A percentile compares a stretch with the other conserved stretches of the same genome.
Conservation (phyloP, 1,284 basidiomycete species). For the Heterobasidion annosum region DNA sequence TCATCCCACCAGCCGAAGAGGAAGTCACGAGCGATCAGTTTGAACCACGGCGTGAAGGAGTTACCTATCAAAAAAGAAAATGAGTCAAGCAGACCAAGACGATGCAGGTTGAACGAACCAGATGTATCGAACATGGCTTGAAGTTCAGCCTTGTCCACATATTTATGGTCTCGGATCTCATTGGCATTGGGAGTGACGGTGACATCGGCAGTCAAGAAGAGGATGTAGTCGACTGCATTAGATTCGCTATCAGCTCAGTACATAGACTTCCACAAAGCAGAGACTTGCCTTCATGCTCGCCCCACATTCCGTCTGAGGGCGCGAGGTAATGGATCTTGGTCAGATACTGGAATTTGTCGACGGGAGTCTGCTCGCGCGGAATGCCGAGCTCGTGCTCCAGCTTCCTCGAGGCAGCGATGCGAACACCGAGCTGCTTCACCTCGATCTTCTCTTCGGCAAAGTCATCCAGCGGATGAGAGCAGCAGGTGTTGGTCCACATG, state of each 20-base stretch:
- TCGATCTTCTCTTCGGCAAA: constrained; percentile 78
- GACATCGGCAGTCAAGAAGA: constrained; percentile 90
- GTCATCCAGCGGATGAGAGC: constrained; percentile 94
- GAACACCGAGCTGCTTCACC: constrained; percentile 77
- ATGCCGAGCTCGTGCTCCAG: constrained; percentile 97
- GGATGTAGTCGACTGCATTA: constrained; percentile 87
- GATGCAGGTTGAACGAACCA: constrained; percentile 32
- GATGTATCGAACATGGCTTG: constrained; percentile 84
- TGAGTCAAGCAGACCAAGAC: background rate
- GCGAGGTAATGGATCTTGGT: constrained; percentile 98
- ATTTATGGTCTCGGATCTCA: constrained; percentile 88
- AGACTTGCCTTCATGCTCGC: constrained; percentile 91
- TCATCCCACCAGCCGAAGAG: constrained; percentile 99
- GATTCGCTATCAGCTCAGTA: constrained; percentile 4
- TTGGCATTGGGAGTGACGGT: constrained; percentile 81
- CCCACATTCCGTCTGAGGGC: constrained; percentile 90
- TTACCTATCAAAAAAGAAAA: constrained; percentile 34
- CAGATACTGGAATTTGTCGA: constrained; percentile 90
- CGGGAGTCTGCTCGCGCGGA: constrained; percentile 65
- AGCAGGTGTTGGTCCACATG: constrained; percentile 99
- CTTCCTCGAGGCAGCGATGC: constrained; percentile 87
- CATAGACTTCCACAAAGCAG: constrained; percentile 1
- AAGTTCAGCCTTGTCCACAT: constrained; percentile 87
- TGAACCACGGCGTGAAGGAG: constrained; percentile 99
- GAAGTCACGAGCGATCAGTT: constrained; percentile 94